These are phyloP conservation scores for Candida railenensis DNA, from an alignment of 805 yeast genomes.

Conservation along the genomic window DNA sequence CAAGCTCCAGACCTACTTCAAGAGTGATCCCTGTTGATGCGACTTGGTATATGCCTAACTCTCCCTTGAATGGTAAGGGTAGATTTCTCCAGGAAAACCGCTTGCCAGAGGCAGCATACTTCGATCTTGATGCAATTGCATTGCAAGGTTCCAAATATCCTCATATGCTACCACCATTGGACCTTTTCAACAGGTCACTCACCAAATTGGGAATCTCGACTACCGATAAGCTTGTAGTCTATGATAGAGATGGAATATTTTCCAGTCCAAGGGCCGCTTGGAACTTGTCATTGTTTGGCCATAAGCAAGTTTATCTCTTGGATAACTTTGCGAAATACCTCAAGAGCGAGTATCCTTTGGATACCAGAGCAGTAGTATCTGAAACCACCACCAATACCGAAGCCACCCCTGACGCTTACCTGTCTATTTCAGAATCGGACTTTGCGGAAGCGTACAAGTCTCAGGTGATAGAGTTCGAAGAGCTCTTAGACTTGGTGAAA, in stretches of 20 bases:
- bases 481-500: conserved; percentile 58
- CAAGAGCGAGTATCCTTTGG: conserved; percentile 45
- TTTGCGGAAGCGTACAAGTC: conserved; percentile 33
- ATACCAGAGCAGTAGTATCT: conserved; percentile 25
- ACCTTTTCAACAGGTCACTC: conserved; percentile 53
- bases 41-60: conserved; percentile 90
- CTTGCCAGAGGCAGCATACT: conserved; percentile 64
- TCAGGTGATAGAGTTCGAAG: conserved; percentile 66
- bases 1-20: conserved; percentile 8
- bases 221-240: conserved; percentile 67
- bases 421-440: conserved; percentile 20
- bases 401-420: conserved; percentile 13
- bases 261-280: conserved; percentile 91
- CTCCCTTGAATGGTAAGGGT: conserved; percentile 54
- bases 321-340: conserved; percentile 65
- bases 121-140: conserved; percentile 73
- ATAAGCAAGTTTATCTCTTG: conserved; percentile 62
- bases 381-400: conserved; percentile 13
- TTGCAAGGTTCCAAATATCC: conserved; percentile 68
- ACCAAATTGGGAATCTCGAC: conserved; percentile 54
- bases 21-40: conserved; percentile 70
- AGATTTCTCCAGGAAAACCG: conserved; percentile 59
- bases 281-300: conserved; percentile 83
- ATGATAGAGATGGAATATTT: conserved; percentile 83
- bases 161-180: conserved; percentile 80